phyloP scores from a whole-genome alignment of 108 stramenopile species.

The Skeletonema marinoi region DNA sequence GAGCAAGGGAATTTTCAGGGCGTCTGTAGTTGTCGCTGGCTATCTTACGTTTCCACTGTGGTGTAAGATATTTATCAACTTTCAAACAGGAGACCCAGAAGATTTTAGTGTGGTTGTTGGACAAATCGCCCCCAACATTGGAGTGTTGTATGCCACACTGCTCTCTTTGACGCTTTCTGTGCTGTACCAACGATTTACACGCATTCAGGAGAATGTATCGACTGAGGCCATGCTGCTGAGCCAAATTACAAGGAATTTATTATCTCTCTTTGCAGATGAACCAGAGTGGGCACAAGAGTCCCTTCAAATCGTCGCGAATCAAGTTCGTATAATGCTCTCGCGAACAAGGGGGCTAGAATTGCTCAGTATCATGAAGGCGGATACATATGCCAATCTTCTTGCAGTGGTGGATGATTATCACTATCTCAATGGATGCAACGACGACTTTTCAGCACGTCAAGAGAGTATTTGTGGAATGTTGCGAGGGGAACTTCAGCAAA shows the following conservation, averaged over 20 bases:
- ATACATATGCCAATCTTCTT: conserved; percentile 64
- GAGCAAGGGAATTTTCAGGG: conserved; percentile 10
- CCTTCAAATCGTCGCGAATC: conserved; percentile 54
- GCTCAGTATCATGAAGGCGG: conserved; percentile 60
- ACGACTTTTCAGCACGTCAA: background rate
- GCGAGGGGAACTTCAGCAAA: conserved; percentile 45
- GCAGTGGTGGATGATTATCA: conserved; percentile 46
- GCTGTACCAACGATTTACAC: conserved; percentile 42
- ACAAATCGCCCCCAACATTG: conserved; percentile 21
- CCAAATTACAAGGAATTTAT: conserved; percentile 31
- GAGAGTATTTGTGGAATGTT: conserved; percentile 33
- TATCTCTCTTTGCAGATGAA: conserved; percentile 31
- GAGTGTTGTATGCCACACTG: conserved; percentile 28
- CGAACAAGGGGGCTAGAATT: conserved; percentile 61
- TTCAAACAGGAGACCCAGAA: conserved; percentile 9
- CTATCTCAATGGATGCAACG: conserved; percentile 17
- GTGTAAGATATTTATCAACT: conserved; percentile 5
- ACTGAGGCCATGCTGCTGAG: conserved; percentile 55
- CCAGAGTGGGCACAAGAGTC: conserved; percentile 33
- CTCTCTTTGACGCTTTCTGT: conserved; percentile 32
- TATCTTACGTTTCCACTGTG: conserved; percentile 17
- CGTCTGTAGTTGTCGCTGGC: background rate
- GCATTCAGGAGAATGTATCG: conserved; percentile 43
- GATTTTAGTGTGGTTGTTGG: conserved; percentile 9
- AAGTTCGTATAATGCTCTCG: conserved; percentile 61